These are phyloP conservation scores for Detonula confervacea DNA, from an alignment of 352 stramenopile species.

Conservation along the genomic window DNA sequence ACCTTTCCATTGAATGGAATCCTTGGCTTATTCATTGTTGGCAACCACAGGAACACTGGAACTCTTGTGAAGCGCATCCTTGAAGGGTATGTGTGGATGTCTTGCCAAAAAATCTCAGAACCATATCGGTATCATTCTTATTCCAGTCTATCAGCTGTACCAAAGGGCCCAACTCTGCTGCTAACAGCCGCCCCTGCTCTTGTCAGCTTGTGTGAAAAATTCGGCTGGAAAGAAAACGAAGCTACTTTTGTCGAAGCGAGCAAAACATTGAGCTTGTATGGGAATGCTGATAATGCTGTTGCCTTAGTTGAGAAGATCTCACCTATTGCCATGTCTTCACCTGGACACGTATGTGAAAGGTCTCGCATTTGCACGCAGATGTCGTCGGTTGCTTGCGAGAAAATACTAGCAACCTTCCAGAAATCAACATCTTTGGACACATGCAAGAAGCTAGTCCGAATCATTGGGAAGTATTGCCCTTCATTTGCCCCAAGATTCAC, in stretches of 20 bases:
- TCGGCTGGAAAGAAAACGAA: slow-evolving; percentile 9
- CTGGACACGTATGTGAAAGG: too few relatives aligned
- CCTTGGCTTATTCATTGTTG: slow-evolving; percentile 13
- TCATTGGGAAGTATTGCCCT: slow-evolving; percentile 1
- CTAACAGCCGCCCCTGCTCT: not conserved
- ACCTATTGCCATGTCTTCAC: not conserved
- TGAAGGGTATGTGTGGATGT: slow-evolving; percentile 16
- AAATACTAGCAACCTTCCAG: not conserved
- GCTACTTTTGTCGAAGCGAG: not conserved
- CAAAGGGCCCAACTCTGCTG: not conserved
- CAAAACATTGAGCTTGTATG: slow-evolving; percentile 2
- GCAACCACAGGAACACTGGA: not conserved
- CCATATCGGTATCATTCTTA: not conserved
- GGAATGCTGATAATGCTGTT: slow-evolving; percentile 2
- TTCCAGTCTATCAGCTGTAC: not conserved
- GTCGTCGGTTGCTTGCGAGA: slow-evolving; percentile 2
- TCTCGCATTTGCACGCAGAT: not conserved
- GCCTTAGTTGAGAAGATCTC: not conserved
- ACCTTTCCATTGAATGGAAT: slow-evolving; percentile 7
- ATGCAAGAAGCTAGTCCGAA: not conserved
- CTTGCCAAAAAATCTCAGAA: slow-evolving; percentile 8
- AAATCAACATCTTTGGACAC: slow-evolving; percentile 16
- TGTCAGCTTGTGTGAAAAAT: not conserved
- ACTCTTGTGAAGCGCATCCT: slow-evolving; percentile 7
- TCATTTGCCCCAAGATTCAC: slow-evolving; percentile 10